Conservation (phyloP, 495 filamentous ascomycete species). For the Amorphotheca resinae region DNA sequence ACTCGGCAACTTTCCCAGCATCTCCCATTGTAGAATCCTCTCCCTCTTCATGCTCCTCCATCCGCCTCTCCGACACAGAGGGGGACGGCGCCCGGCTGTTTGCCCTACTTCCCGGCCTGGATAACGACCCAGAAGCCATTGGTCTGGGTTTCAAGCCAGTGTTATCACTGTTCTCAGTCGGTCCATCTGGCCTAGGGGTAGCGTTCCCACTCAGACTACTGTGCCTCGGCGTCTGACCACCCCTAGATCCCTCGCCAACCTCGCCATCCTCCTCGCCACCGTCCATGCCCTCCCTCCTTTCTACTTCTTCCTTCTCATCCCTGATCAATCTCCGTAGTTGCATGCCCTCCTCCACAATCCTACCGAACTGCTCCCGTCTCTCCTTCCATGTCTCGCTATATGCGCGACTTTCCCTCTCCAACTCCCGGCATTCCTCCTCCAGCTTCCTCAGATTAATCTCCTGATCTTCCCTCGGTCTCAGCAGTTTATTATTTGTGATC, state of each 20-base stretch:
- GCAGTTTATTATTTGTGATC: conserved; percentile 68
- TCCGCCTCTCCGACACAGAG: conserved; percentile 15
- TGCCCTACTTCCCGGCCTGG: conserved; percentile 17
- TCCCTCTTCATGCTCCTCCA: conserved; percentile 52
- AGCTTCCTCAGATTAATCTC: conserved; percentile 64
- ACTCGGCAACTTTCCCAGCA: conserved; percentile 12
- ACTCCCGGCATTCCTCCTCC: conserved; percentile 73
- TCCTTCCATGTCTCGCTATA: conserved; percentile 80
- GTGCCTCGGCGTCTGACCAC: conserved; percentile 36
- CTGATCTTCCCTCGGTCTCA: conserved; percentile 77
- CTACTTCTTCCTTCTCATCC: conserved; percentile 87
- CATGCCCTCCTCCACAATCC: conserved; percentile 85
- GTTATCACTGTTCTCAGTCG: conserved; percentile 7
- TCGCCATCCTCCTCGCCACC: conserved; percentile 61
- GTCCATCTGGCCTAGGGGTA: conserved; percentile 51
- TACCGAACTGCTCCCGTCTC: conserved; percentile 74
- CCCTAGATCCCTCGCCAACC: conserved; percentile 31
- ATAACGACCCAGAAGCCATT: conserved; percentile 7
- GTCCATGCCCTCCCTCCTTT: conserved; percentile 65
- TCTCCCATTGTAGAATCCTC: conserved; percentile 19
- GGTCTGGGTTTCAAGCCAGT: conserved; percentile 16
- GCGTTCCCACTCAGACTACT: conserved; percentile 37
- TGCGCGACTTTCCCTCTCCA: conserved; percentile 70
- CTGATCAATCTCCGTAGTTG: conserved; percentile 73
- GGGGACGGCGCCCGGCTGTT: conserved; percentile 20